Evolutionary conservation across 257 asterid genomes (phyloP).

Genomic region (Ilex asprella): DNA sequence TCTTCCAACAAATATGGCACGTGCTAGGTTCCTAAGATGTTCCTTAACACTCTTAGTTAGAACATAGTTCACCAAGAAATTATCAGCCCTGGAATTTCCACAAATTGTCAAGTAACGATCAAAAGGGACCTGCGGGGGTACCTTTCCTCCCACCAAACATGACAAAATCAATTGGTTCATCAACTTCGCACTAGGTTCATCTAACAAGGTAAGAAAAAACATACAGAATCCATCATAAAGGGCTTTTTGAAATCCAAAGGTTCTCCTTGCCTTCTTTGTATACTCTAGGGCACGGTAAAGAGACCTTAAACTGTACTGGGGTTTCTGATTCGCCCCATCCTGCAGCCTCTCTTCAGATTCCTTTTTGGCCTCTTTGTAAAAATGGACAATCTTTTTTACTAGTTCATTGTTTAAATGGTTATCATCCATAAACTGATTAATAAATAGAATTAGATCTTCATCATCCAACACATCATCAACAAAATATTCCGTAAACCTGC

Average conservation of each 20-base stretch:
- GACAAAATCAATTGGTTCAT: constrained; percentile 53
- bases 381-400: constrained; percentile 43
- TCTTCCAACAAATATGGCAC: constrained; percentile 66
- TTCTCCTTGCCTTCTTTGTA: constrained; percentile 44
- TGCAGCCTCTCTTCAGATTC: constrained; percentile 76
- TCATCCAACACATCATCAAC: constrained; percentile 85
- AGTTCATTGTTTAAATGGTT: constrained; percentile 30
- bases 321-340: constrained; percentile 99
- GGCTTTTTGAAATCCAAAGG: constrained; percentile 46
- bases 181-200: constrained; percentile 56
- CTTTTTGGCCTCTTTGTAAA: constrained; percentile 73
- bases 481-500: constrained; percentile 87
- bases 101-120: constrained; percentile 36
- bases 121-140: constrained; percentile 37
- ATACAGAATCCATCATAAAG: constrained; percentile 88
- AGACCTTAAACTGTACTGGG: constrained; percentile 93
- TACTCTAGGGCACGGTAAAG: constrained; percentile 84
- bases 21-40: constrained; percentile 69
- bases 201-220: constrained; percentile 73
- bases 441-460: constrained; percentile 70
- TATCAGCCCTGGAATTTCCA: constrained; percentile 22
- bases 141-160: constrained; percentile 41
- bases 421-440: constrained; percentile 49
- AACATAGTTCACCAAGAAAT: constrained; percentile 45
- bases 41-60: constrained; percentile 65